Evolutionary conservation across 1,284 basidiomycete genomes (phyloP), one percentile per base, ranked within the genome.

Genomic region (Sanghuangporus baumii): DNA sequence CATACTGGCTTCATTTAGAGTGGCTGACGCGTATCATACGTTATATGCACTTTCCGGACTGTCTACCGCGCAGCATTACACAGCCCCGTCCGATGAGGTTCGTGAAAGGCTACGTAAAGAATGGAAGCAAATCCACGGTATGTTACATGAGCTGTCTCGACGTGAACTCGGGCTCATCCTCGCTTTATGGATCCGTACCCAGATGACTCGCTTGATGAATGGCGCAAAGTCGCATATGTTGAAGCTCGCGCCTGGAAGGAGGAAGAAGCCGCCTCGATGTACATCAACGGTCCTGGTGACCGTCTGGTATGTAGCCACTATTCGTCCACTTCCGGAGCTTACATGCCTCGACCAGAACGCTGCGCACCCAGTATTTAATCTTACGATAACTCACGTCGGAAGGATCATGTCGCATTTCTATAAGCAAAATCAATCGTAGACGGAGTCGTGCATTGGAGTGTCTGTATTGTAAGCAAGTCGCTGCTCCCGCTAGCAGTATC

Each of bases 21-120:
- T 75, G 26, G 78, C 94, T 14, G 95, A 98, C 72, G 81, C 91
- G 38, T 98, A 98, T 72, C 96, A 98, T 70, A 96, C 95, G 0
- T 77, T 93, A 54, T 97, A 96, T 74, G 94, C 93, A 71, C 82
- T 97, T 3, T 83, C 93, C 6, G 95, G 95, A 7, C 79, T 96
- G n/a, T 91, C 94, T 0, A 78, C 86, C 0, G 91, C 95, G 0
- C 95, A 97, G 71, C 93, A 96, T 68, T 81, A 79, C 48, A 79
- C 94, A 7, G 74, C 74, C 20, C 84, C 84, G 2, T 83, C 84
- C 0, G 69, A 74, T 0, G 65, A 74, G 0, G 74, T 80, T 34
- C 77, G 79, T 34, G 72, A 71, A 12, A 75, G 79, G 66, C 68
- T 89, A 1, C 67, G 72, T 4, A 71, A 69, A 1, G 72, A 72